These are phyloP conservation scores for Solanum chaucha DNA, from an alignment of 257 asterid genomes.

Conservation along the genomic window DNA sequence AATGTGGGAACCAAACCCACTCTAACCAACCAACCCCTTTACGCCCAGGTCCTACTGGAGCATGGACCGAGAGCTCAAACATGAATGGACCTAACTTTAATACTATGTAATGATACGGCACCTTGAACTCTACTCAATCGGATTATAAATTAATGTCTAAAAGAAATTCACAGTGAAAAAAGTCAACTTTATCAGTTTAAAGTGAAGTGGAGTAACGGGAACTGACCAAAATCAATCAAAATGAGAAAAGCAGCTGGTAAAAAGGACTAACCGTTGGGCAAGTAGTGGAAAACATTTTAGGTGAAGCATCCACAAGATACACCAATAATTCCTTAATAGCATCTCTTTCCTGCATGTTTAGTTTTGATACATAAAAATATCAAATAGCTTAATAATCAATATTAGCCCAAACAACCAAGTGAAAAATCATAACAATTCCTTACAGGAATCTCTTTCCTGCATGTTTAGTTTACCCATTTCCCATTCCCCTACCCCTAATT, in stretches of 20 bases:
- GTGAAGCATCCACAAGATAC: constrained; percentile 88
- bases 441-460: constrained; percentile 34
- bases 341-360: constrained; percentile 47
- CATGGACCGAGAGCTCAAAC: not conserved
- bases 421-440: constrained; percentile 24
- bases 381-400: not conserved
- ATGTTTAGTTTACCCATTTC: not conserved
- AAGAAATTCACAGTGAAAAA: not conserved
- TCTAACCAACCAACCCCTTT: not conserved
- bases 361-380: constrained; percentile 13
- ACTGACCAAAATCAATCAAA: not conserved
- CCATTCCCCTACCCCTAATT: not conserved
- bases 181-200: not conserved
- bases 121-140: not conserved
- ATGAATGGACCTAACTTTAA: not conserved
- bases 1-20: not conserved
- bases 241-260: not conserved
- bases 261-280: constrained; percentile 30
- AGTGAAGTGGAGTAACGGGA: not conserved
- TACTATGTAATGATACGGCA: not conserved
- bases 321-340: constrained; percentile 62
- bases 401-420: not conserved
- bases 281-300: constrained; percentile 69
- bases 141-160: not conserved
- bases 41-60: not conserved